Base-by-base conservation (phyloP, 805 yeast genomes). In the Jamesozyma rosinii region DNA sequence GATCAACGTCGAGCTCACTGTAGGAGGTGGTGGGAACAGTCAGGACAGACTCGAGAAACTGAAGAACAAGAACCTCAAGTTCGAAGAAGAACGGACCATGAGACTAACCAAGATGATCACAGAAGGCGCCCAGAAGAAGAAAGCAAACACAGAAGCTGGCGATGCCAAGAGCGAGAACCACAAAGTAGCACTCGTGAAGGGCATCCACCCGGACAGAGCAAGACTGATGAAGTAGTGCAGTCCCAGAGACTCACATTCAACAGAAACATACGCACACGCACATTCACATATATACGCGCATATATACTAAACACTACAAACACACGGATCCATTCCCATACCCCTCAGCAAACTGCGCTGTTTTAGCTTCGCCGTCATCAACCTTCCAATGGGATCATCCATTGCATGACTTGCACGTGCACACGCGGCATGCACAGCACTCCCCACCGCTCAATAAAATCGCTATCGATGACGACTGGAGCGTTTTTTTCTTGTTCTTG, bases 11-110 rank as follows among this genome's bases (percentile, higher is more conserved):
- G 98, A 92, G 62, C 72, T 92, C 54, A 92, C 97, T 2, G 98
- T 87, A 40, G 98, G 98, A 44, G 98, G 98, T 35, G 98, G 98
- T 38, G 97, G 97, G 44, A 90, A 90, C 61, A 79, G 94, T 9
- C 67, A 73, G 45, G 71, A 68, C 35, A 68, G 94, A 56, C 53
- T 76, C 38, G 72, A 75, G 43, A 92, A 92, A 64, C 72, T 92
- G 53, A 76, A 77, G 56, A 75, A 74, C 39, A 90, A 90, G 70
- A 90, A 90, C 61, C 81, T 76, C 37, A 81, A 80, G 55, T 66
- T 89, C 53, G 74, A 73, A 36, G 81, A 71, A 22, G 95, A 89
- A 57, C 74, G 94, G 53, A 73, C 67, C 45, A 75, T 70, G 33
- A 75, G 81, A 54, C 70, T 79, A 36, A 53, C 61, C 43, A 71